A percentile compares a stretch with the other conserved stretches of the same genome.
phyloP scores from a whole-genome alignment of 164 flowering plant species.

The Chimonanthus praecox region DNA sequence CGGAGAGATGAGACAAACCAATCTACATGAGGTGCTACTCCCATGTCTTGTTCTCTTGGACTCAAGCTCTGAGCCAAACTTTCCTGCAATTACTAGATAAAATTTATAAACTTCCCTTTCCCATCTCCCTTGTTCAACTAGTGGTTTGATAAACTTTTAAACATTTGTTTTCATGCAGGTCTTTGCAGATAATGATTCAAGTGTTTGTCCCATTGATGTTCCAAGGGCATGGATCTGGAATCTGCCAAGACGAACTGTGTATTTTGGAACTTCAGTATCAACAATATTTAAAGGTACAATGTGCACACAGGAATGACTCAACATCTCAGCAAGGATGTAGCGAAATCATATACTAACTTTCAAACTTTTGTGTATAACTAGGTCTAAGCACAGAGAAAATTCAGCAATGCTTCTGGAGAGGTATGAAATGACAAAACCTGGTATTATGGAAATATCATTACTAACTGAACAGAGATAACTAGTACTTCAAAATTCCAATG shows the following conservation, averaged over 20 bases:
- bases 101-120: background rate
- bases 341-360: background rate
- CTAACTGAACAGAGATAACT: background rate
- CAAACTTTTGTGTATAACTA: slow-evolving; percentile 8
- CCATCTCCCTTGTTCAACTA: background rate
- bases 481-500: background rate
- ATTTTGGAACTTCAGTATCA: slow-evolving; percentile 80
- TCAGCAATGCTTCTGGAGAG: slow-evolving; percentile 56
- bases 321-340: background rate
- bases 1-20: background rate
- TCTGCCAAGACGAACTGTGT: slow-evolving; percentile 75
- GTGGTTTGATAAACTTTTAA: background rate
- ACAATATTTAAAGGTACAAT: slow-evolving; percentile 80
- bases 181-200: slow-evolving; percentile 91
- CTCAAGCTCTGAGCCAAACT: no score
- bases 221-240: slow-evolving; percentile 82
- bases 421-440: slow-evolving; percentile 26
- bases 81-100: background rate
- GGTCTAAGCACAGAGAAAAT: slow-evolving; percentile 33
- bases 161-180: slow-evolving; percentile 41
- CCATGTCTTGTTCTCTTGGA: no score
- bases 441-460: background rate
- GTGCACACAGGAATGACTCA: background rate
- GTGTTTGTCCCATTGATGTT: slow-evolving; percentile 72
- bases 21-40: no score